phyloP scores from a whole-genome alignment of 805 yeast species.

The Starmera pachycereana region DNA sequence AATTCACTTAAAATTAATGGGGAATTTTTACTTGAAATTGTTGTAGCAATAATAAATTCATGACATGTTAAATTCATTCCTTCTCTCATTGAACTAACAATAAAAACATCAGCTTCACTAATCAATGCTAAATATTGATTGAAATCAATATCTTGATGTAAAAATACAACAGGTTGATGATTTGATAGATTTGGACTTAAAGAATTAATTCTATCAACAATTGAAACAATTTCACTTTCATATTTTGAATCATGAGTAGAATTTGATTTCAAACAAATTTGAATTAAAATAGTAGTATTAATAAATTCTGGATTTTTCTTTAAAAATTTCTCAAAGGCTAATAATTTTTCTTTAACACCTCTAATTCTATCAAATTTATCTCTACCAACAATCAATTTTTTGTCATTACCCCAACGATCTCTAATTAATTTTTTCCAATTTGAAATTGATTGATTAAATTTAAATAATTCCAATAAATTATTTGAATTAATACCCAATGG shows the following conservation, averaged over 20 bases:
- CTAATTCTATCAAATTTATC: constrained; percentile 83
- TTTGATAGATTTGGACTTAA: constrained; percentile 60
- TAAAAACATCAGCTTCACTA: constrained; percentile 77
- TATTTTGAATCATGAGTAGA: constrained; percentile 41
- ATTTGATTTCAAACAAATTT: constrained; percentile 60
- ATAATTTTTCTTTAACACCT: constrained; percentile 78
- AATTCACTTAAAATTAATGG: constrained; percentile 87
- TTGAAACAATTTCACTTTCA: constrained; percentile 62
- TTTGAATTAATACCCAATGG: constrained; percentile 77
- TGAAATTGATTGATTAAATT: constrained; percentile 34
- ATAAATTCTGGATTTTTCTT: constrained; percentile 61
- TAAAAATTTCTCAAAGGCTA: constrained; percentile 78
- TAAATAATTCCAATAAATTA: constrained; percentile 36
- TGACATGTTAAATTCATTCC: constrained; percentile 97
- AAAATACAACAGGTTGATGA: constrained; percentile 74
- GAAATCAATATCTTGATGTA: constrained; percentile 83
- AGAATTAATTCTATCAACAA: constrained; percentile 81
- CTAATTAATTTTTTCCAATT: constrained; percentile 64
- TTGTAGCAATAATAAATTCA: constrained; percentile 74
- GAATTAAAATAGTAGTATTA: constrained; percentile 64
- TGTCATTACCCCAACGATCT: constrained; percentile 60
- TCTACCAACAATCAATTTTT: constrained; percentile 68
- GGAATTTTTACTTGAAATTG: constrained; percentile 44
- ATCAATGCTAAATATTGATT: constrained; percentile 82
- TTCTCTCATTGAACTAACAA: constrained; percentile 87